phyloP scores from a whole-genome alignment of 352 stramenopile species.

The Phytopythium ostracodes region DNA sequence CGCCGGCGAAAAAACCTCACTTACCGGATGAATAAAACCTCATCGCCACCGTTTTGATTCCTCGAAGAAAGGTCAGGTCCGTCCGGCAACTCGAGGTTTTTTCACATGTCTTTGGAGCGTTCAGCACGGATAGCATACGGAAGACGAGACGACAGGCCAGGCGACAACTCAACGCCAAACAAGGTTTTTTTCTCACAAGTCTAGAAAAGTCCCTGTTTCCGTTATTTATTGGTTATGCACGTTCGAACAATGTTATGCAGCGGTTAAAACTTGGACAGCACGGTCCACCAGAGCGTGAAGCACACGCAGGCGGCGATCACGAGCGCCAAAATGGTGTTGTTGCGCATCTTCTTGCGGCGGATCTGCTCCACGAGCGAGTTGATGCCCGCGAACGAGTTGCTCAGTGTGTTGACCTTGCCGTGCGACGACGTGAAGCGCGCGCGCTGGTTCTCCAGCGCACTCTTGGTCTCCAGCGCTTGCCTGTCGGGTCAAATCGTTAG shows the following conservation, averaged over 20 bases:
- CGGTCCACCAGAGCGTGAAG: slow-evolving; percentile 96
- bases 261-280: slow-evolving; percentile 65
- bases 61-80: too few species aligned
- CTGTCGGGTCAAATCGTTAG: too few species aligned
- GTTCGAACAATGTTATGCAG: background rate
- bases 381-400: slow-evolving; percentile 91
- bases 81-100: too few species aligned
- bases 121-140: too few species aligned
- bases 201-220: too few species aligned
- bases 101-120: too few species aligned
- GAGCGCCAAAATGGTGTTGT: slow-evolving; percentile 96
- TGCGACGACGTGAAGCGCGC: slow-evolving; percentile 81
- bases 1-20: background rate
- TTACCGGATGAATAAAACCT: too few species aligned
- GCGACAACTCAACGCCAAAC: too few species aligned
- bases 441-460: slow-evolving; percentile 89
- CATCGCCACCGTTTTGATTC: too few species aligned
- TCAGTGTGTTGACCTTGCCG: slow-evolving; percentile 80
- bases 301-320: slow-evolving; percentile 95
- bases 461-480: slow-evolving; percentile 83
- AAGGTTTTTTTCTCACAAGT: too few species aligned
- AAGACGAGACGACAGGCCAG: too few species aligned
- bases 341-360: slow-evolving; percentile 93
- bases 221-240: too few species aligned
- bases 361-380: slow-evolving; percentile 97